Base-by-base conservation (phyloP, 106 monocot genomes). In the Dioscorea alata region DNA sequence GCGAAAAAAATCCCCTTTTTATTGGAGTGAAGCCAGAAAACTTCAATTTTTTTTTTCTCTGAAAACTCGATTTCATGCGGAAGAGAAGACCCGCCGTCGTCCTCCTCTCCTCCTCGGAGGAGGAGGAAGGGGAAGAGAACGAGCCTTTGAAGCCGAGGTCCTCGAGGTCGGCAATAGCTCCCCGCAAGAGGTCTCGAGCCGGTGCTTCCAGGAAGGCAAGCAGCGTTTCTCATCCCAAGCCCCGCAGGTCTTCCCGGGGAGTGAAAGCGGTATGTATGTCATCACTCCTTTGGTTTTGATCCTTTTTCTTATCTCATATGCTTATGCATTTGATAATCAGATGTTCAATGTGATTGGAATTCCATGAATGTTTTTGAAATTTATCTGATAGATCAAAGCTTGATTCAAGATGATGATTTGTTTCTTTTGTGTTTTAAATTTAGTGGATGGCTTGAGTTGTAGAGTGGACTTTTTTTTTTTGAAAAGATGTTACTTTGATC, bases 91-190 rank as follows among this genome's bases (percentile, higher is more conserved):
- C 33, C 18, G 63, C 63, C 23, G 33, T 64, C 5, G 19, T 73
- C 23, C 28, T 64, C 49, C 63, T 61, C 25, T 71, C 71, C 49
- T 71, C 64, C 18, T 72, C 72, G 61, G 42, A 42, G 52, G 63
- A 63, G 63, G 63, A 54, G n/a, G n/a, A n/a, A n/a, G n/a, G n/a
- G 62, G 48, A 48, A 20, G 64, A 64, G 63, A 51, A 54, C 20
- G 63, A 34, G 31, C 42, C 35, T 16, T 32, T 25, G 21, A 6
- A 13, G 6, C 21, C 19, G 19, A 12, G 18, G 10, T 28, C 20
- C 52, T 23, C 71, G 17, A 23, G 20, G 49, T 48, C 66, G 49
- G 66, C 12, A 20, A 21, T 19, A 49, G 48, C 23, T 49, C 22
- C 48, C 16, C 48, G 42, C 20, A 71, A 49, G n/a, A 14, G 48